Evolutionary conservation across 441 rosid species (phyloP).

Genomic region (Pelargonium australe): DNA sequence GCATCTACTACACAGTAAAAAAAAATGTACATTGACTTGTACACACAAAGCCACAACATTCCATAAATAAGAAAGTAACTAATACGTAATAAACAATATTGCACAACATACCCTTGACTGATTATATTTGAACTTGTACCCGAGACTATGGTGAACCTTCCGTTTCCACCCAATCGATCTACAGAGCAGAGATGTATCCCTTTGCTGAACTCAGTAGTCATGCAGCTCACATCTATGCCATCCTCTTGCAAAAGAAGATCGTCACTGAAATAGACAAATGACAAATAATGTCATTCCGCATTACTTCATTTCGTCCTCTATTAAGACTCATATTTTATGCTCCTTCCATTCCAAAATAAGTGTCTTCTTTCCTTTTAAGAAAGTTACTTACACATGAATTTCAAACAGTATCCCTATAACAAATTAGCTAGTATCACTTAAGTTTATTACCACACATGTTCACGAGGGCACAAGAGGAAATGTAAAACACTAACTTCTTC

Average conservation of each 20-base stretch:
- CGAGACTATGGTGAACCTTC: slow-evolving; percentile 37
- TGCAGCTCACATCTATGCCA: slow-evolving; percentile 43
- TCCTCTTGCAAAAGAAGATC: slow-evolving; percentile 88
- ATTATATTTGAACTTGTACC: slow-evolving; percentile 41
- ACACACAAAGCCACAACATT: not conserved
- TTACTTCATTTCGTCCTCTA: not conserved
- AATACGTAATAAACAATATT: slow-evolving; percentile 8
- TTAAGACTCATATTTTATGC: not conserved
- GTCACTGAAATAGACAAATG: slow-evolving; percentile 47
- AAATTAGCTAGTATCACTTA: no score
- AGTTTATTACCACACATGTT: no score
- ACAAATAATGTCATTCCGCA: not conserved
- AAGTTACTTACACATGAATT: no score
- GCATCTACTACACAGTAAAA: not conserved
- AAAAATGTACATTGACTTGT: not conserved
- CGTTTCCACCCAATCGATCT: slow-evolving; percentile 37
- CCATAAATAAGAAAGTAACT: slow-evolving; percentile 1
- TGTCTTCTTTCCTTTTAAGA: no score
- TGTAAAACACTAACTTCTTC: no score
- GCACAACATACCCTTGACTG: slow-evolving; percentile 52
- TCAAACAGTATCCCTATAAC: no score
- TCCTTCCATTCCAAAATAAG: no score
- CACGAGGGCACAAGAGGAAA: no score
- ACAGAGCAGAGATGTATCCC: slow-evolving; percentile 60
- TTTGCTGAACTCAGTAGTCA: slow-evolving; percentile 59